Conservation (phyloP, 495 filamentous ascomycete species). For the Tuber magnatum region DNA sequence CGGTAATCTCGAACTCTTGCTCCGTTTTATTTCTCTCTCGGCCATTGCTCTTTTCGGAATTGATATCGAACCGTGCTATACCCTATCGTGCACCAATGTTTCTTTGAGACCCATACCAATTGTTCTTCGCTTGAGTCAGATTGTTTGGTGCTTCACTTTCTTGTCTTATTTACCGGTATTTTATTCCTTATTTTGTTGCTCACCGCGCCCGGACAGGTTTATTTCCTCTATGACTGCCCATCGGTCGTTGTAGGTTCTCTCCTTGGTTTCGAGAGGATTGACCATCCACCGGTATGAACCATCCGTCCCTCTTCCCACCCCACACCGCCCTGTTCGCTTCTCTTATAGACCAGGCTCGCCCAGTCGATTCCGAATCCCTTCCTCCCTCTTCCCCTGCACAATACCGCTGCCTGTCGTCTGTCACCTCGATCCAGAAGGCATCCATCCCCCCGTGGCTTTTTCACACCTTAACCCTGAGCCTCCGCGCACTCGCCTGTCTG, state of each 20-base stretch:
- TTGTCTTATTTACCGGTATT: not conserved
- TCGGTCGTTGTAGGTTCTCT: not conserved
- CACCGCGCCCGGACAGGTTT: not conserved
- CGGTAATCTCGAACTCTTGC: not conserved
- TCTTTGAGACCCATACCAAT: not conserved
- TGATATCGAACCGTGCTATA: not conserved
- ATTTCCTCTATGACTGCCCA: not conserved
- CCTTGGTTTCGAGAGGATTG: not conserved
- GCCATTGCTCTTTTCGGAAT: not conserved
- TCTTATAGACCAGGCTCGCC: slow-evolving; percentile 38
- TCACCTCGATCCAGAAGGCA: slow-evolving; percentile 33
- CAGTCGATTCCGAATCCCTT: slow-evolving; percentile 17
- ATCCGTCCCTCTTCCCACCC: slow-evolving; percentile 10
- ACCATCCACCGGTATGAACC: not conserved
- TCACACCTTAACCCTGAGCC: slow-evolving; percentile 27
- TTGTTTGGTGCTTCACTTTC: slow-evolving; percentile 21
- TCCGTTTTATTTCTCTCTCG: not conserved
- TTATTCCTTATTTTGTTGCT: not conserved
- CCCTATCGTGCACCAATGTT: not conserved
- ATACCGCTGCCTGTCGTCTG: slow-evolving; percentile 39
- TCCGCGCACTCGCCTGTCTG: slow-evolving; percentile 23
- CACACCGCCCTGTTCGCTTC: slow-evolving; percentile 32
- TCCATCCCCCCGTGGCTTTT: slow-evolving; percentile 34
- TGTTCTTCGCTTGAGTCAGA: slow-evolving; percentile 16
- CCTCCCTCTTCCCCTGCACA: slow-evolving; percentile 36